Percentiles rank a stretch among this genome's conserved stretches.
phyloP scores from a whole-genome alignment of 768 basidiomycete genomes.

The Goffeauzyma gilvescens region DNA sequence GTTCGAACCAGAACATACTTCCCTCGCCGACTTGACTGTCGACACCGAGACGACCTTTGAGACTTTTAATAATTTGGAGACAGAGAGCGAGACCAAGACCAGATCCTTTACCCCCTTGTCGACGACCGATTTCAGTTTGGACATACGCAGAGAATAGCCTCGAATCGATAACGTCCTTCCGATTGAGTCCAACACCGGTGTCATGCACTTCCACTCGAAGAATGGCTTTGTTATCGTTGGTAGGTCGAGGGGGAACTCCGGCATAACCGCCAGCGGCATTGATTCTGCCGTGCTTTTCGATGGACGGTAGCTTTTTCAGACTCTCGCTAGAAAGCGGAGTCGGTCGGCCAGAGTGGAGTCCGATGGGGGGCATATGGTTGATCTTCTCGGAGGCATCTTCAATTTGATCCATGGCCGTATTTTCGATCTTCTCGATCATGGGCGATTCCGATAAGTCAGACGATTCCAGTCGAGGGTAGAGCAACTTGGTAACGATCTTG shows the following conservation, averaged over 20 bases:
- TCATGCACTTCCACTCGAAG: conserved; percentile 72
- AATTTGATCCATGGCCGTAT: neutral
- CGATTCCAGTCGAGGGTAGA: conserved; percentile 25
- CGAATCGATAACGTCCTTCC: conserved; percentile 47
- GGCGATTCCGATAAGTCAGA: conserved; percentile 40
- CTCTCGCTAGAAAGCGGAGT: too few relatives aligned
- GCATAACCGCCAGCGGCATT: too few relatives aligned
- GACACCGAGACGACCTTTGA: conserved; percentile 48
- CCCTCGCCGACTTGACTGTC: conserved; percentile 38
- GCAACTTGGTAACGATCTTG: conserved; percentile 44
- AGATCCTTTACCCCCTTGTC: conserved; percentile 43
- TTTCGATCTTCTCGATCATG: conserved; percentile 16
- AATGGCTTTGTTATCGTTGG: conserved; percentile 32
- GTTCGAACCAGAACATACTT: conserved; percentile 57
- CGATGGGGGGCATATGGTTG: too few relatives aligned
- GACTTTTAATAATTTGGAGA: conserved; percentile 56
- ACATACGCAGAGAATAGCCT: conserved; percentile 31
- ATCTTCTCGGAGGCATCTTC: too few relatives aligned
- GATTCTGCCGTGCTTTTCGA: too few relatives aligned
- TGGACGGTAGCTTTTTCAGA: neutral
- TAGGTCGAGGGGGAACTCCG: too few relatives aligned
- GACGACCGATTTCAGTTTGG: conserved; percentile 36
- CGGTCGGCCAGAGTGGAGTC: too few relatives aligned
- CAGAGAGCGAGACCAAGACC: conserved; percentile 60
- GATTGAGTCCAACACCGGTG: conserved; percentile 46